These are phyloP conservation scores for Mediolabrus comicus DNA, from an alignment of 108 stramenopile species.

Conservation along the genomic window DNA sequence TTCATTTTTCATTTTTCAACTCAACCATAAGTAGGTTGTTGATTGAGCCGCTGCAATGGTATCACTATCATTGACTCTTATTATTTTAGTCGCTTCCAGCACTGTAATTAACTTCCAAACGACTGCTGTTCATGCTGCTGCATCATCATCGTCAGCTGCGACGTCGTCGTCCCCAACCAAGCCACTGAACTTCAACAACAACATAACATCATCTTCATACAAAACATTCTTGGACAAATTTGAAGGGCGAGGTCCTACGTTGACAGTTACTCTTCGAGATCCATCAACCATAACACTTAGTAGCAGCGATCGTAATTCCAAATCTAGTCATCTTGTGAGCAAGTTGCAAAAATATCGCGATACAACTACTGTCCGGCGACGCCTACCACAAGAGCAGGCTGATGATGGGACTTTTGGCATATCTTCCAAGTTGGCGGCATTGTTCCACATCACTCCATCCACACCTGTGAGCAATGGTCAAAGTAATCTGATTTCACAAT, in stretches of 20 bases:
- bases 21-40: too few species aligned
- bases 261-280: constrained; percentile 43
- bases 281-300: constrained; percentile 11
- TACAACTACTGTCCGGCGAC: background rate
- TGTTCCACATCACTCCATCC: constrained; percentile 26
- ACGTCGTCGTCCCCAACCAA: background rate
- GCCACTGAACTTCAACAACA: background rate
- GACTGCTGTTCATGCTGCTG: background rate
- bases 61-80: too few species aligned
- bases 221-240: constrained; percentile 24
- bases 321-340: background rate
- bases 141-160: too few species aligned
- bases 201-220: background rate
- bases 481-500: constrained; percentile 2
- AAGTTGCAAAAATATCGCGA: background rate
- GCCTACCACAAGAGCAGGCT: background rate
- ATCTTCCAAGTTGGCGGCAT: constrained; percentile 26
- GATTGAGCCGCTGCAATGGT: too few species aligned
- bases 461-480: background rate
- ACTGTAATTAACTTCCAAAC: background rate
- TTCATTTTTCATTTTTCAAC: too few species aligned
- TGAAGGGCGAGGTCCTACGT: constrained; percentile 33
- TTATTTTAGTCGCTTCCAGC: too few species aligned
- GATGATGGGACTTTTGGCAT: constrained; percentile 22
- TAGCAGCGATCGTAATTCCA: background rate